Conservation (phyloP, 306 rosid species). For the Acacia melanoxylon region DNA sequence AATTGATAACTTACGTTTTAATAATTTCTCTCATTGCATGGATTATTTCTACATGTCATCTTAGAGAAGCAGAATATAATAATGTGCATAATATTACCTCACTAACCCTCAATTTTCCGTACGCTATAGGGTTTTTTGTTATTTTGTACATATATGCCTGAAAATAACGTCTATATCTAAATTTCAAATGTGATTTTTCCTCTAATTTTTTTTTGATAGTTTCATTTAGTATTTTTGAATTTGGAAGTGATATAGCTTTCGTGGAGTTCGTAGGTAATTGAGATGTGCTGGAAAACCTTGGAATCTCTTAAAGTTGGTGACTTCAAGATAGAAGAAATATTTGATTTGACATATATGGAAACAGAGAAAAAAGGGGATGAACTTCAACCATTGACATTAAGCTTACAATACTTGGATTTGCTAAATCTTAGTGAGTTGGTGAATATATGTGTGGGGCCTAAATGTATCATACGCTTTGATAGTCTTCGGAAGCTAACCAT, state of each 20-base stretch:
- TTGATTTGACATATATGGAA: neutral
- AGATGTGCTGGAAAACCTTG: neutral
- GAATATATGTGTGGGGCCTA: neutral
- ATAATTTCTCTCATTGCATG: neutral
- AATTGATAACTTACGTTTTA: neutral
- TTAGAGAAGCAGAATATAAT: neutral
- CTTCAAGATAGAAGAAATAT: neutral
- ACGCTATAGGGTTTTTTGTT: neutral
- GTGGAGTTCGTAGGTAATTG: neutral
- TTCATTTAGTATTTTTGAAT: neutral
- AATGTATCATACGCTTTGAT: neutral
- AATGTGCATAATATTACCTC: neutral
- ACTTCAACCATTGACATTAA: neutral
- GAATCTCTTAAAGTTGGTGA: neutral
- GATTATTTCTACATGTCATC: neutral
- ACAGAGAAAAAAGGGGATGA: too few relatives aligned
- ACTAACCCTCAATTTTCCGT: neutral
- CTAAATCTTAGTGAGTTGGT: neutral
- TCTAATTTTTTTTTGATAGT: neutral
- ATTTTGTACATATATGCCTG: neutral
- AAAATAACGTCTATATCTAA: neutral
- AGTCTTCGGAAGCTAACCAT: rapidly evolving
- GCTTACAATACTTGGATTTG: neutral
- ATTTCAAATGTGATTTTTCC: neutral
- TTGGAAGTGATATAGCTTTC: neutral